A percentile compares a stretch with the other conserved stretches of the same genome.
These are phyloP conservation scores for Diutina catenulata DNA, from an alignment of 1,139 yeast genomes.

Conservation along the genomic window DNA sequence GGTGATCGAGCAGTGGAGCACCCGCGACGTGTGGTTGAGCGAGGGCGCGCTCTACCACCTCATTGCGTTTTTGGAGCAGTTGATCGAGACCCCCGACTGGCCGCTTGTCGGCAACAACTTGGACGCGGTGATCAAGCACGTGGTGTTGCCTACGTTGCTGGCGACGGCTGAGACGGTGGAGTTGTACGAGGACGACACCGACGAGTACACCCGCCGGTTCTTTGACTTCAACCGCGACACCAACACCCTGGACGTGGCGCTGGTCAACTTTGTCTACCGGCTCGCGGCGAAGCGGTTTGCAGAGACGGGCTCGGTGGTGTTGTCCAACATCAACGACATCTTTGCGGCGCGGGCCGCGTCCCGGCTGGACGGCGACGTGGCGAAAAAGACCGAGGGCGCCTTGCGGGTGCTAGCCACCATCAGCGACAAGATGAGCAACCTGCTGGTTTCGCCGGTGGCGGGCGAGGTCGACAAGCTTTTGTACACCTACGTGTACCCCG, in stretches of 20 bases:
- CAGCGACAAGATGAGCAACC: conserved; percentile 27
- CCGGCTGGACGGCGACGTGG: conserved; percentile 18
- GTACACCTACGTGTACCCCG: conserved; percentile 35
- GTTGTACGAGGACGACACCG: conserved; percentile 60
- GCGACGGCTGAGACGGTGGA: conserved; percentile 46
- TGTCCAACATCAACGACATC: conserved; percentile 38
- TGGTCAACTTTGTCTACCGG: conserved; percentile 59
- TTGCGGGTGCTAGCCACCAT: conserved; percentile 36
- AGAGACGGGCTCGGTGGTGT: conserved; percentile 27
- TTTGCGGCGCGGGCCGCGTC: conserved; percentile 31
- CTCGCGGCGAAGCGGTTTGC: conserved; percentile 36
- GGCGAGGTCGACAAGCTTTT: conserved; percentile 37
- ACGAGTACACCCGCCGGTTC: conserved; percentile 59
- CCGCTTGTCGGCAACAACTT: conserved; percentile 41
- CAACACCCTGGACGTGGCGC: conserved; percentile 70
- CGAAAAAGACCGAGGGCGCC: conserved; percentile 39
- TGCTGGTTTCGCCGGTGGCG: conserved; percentile 28
- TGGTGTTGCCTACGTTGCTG: conserved; percentile 52
- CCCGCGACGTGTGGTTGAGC: conserved; percentile 45
- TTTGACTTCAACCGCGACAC: conserved; percentile 63
- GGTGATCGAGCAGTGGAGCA: conserved; percentile 48
- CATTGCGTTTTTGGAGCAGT: conserved; percentile 53
- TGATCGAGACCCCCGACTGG: conserved; percentile 46
- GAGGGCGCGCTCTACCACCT: conserved; percentile 50
- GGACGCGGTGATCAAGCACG: conserved; percentile 45